Evolutionary conservation across 2,329 filamentous ascomycete genomes (phyloP).

Genomic region (Hypoxylon rubiginosum): DNA sequence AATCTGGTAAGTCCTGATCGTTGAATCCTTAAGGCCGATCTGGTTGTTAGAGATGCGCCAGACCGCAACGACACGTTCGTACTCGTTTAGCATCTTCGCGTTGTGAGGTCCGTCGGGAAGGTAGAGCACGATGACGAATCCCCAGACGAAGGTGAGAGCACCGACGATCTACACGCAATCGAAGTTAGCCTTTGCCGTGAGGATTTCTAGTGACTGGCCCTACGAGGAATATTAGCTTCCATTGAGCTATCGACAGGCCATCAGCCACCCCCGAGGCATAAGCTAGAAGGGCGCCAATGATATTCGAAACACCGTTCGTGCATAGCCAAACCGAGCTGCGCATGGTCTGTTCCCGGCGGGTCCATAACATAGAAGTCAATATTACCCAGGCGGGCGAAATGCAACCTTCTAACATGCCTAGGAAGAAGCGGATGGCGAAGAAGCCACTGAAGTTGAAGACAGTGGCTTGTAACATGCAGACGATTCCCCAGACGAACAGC

Average conservation of each 20-base stretch:
- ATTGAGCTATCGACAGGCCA: conserved; percentile 43
- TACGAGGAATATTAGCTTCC: conserved; percentile 53
- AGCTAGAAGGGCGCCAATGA: conserved; percentile 39
- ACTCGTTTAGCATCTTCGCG: conserved; percentile 55
- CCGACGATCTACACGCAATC: conserved; percentile 51
- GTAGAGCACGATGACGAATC: conserved; percentile 44
- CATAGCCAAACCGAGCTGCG: conserved; percentile 45
- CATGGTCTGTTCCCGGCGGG: conserved; percentile 50
- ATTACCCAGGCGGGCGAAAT: conserved; percentile 47
- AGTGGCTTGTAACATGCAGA: conserved; percentile 47
- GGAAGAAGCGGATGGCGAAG: conserved; percentile 47
- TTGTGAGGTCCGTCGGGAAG: conserved; percentile 56
- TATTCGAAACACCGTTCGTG: conserved; percentile 42
- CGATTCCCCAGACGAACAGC: conserved; percentile 59
- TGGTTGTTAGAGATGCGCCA: conserved; percentile 57
- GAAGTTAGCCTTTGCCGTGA: conserved; percentile 7
- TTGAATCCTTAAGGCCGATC: conserved; percentile 56
- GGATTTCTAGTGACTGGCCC: not conserved
- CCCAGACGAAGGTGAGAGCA: conserved; percentile 47
- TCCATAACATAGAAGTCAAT: conserved; percentile 49
- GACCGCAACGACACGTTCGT: conserved; percentile 56
- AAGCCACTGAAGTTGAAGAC: conserved; percentile 47
- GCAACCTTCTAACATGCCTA: conserved; percentile 47
- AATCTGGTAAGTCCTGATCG: conserved; percentile 48
- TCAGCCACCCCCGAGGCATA: conserved; percentile 40